Evolutionary conservation across 2,329 filamentous ascomycete genomes (phyloP).

Genomic region (Colletotrichum noveboracense): DNA sequence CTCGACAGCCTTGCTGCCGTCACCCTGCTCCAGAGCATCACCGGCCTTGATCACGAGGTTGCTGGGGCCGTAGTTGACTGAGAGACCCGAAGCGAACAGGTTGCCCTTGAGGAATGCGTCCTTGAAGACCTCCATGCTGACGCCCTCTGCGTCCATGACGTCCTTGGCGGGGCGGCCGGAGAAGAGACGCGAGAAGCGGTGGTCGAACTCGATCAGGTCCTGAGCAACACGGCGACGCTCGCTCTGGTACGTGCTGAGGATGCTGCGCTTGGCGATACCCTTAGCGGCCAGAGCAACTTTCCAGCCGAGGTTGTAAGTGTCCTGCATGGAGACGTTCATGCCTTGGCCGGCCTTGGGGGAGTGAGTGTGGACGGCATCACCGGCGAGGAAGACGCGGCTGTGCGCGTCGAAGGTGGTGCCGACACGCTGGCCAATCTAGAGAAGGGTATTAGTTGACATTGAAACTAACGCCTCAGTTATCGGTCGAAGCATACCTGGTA

Average conservation of each 20-base stretch:
- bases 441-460: constrained; percentile 37
- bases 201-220: constrained; percentile 63
- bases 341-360: constrained; percentile 70
- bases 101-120: constrained; percentile 64
- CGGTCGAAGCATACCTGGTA: constrained; percentile 55
- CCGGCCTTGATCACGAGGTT: constrained; percentile 60
- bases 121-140: constrained; percentile 69
- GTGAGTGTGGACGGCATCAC: constrained; percentile 66
- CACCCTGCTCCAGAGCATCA: constrained; percentile 45
- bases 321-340: constrained; percentile 77
- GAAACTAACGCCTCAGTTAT: fast-evolving
- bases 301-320: constrained; percentile 64
- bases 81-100: constrained; percentile 55
- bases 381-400: constrained; percentile 71
- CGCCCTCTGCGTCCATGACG: constrained; percentile 63
- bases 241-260: constrained; percentile 55
- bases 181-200: constrained; percentile 61
- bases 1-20: constrained; percentile 44
- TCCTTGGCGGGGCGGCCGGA: constrained; percentile 63
- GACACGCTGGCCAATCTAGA: constrained; percentile 70
- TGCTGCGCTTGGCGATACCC: constrained; percentile 42
- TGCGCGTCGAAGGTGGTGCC: constrained; percentile 60
- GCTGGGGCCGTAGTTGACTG: constrained; percentile 63
- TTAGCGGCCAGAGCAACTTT: constrained; percentile 55
- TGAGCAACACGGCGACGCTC: constrained; percentile 66